Evolutionary conservation across 306 rosid genomes (phyloP), one percentile per base, ranked within the genome.

Genomic region (Lagenaria siceraria): DNA sequence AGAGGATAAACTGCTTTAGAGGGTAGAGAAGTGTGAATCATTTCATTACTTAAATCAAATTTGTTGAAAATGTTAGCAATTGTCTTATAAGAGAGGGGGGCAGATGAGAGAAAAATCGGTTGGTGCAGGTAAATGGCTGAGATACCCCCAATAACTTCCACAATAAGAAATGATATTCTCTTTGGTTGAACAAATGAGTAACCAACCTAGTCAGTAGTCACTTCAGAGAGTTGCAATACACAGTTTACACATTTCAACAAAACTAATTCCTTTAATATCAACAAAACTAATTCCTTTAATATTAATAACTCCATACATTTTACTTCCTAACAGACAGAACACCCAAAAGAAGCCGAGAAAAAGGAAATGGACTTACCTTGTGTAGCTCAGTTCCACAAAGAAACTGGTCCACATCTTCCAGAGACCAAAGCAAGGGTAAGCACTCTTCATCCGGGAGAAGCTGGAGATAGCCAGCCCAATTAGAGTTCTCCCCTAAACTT

Each of bases 311-410:
- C 66, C 66, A 60, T 61, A 29, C 11, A 29, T 40, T 59, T 5
- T 25, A 25, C 36, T 59, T 17, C 36, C 36, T 33, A 33, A 33
- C 36, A 33, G 36, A 3, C 36, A 33, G 36, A 4, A 27, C 19
- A 12, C 3, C 3, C 25, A 59, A 62, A 8, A 31, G 43, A 62
- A 33, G 2, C 13, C 12, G 70, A 62, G 43, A 7, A 17, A 62
- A 33, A 62, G 43, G 43, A 62, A 62, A 2, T 62, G 22, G 36
- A 14, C 58, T 14, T 80, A 92, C 97, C 96, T 81, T 88, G 80
- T 91, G 90, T 33, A 94, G 87, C 85, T 94, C 96, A 33, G 98
- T 94, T 19, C 96, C 98, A 52, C 78, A 46, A 80, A 91, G 87
- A 24, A 91, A 89, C 10, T 73, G 42, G 24, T 86, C 82, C 0